Conservation (phyloP, 1,284 basidiomycete genomes). For the Cutaneotrichosporon cavernicola region DNA sequence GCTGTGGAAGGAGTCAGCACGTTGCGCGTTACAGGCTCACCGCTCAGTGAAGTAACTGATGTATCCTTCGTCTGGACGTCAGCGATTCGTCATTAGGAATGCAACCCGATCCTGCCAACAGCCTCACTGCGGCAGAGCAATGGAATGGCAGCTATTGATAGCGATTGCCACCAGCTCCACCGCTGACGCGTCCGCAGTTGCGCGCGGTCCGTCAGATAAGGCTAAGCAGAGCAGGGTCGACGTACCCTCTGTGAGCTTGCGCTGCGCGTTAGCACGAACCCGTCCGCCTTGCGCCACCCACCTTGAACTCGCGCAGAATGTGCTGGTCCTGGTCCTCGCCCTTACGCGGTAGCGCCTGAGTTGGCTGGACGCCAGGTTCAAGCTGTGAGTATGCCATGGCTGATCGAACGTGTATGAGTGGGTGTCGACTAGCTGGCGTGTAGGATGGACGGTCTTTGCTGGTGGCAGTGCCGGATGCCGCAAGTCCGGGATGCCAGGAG, state of each 20-base stretch:
- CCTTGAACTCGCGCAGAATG: conserved; percentile 35
- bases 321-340: conserved; percentile 31
- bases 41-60: conserved; percentile 80
- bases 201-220: not conserved
- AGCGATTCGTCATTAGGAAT: conserved; percentile 1
- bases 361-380: conserved; percentile 2
- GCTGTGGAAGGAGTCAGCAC: conserved; percentile 53
- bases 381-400: conserved; percentile 42
- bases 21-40: conserved; percentile 54
- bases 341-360: conserved; percentile 21
- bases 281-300: conserved; percentile 12
- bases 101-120: not conserved
- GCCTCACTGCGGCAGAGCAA: not conserved
- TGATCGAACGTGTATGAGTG: not conserved
- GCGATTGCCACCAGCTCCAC: not conserved
- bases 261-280: conserved; percentile 36
- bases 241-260: conserved; percentile 43
- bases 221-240: not conserved
- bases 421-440: not conserved
- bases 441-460: not conserved
- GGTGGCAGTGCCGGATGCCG: not conserved
- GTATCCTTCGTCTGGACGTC: conserved; percentile 62
- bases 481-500: not conserved
- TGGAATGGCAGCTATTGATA: not conserved
- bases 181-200: not conserved